Evolutionary conservation across 345 rosid genomes (phyloP).

Genomic region (Eucalyptus albens): DNA sequence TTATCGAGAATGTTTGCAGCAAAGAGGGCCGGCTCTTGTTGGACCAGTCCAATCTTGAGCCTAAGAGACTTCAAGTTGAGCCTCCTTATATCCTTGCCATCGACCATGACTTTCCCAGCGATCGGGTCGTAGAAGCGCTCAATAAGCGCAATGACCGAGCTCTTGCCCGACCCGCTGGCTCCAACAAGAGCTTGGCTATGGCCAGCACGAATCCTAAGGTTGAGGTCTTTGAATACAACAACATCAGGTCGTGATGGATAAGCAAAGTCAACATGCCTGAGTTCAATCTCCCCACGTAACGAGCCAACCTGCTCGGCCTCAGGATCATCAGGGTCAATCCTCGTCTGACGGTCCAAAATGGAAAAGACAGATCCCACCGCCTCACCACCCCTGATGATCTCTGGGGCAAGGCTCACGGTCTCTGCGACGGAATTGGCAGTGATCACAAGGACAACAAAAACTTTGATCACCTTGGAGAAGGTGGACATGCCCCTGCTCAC

Average conservation of each 20-base stretch:
- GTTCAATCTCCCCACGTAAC: constrained; percentile 87
- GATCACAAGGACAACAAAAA: constrained; percentile 86
- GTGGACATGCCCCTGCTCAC: constrained; percentile 81
- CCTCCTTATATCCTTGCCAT: constrained; percentile 86
- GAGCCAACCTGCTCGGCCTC: constrained; percentile 81
- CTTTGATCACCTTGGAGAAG: constrained; percentile 96
- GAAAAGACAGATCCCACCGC: constrained; percentile 95
- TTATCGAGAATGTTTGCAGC: constrained; percentile 92
- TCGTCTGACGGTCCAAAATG: constrained; percentile 65
- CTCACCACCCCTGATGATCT: constrained; percentile 94
- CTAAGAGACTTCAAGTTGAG: constrained; percentile 80
- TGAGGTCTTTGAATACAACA: constrained; percentile 65
- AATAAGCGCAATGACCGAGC: constrained; percentile 86
- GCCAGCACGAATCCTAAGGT: constrained; percentile 85
- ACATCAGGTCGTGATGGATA: constrained; percentile 94
- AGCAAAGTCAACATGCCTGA: constrained; percentile 87
- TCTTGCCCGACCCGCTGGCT: constrained; percentile 96
- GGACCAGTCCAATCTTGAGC: constrained; percentile 87
- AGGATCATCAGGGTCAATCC: constrained; percentile 88
- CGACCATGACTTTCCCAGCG: constrained; percentile 87
- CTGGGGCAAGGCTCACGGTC: constrained; percentile 99
- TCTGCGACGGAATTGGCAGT: constrained; percentile 99
- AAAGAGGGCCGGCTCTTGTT: constrained; percentile 93
- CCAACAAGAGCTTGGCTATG: constrained; percentile 99
- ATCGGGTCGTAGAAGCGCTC: constrained; percentile 89